Conservation (phyloP, 345 rosid species). For the Clausena lansium region DNA sequence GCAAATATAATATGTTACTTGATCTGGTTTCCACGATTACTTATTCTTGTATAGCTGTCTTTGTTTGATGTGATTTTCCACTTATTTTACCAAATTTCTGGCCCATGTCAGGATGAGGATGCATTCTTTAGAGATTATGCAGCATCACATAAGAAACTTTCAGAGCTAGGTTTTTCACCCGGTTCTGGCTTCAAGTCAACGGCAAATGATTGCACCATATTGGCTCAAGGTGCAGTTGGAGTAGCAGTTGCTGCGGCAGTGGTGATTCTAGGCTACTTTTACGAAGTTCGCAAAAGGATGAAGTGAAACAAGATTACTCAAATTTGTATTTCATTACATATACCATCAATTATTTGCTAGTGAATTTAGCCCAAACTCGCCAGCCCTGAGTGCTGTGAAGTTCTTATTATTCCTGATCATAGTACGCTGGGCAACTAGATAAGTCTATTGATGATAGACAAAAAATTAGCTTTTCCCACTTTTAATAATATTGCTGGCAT, state of each 20-base stretch:
- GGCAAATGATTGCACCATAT: slow-evolving; percentile 46
- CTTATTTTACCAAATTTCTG: not conserved
- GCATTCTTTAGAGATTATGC: slow-evolving; percentile 79
- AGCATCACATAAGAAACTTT: slow-evolving; percentile 80
- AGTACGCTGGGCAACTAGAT: not conserved
- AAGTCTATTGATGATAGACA: not conserved
- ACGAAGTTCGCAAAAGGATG: slow-evolving; percentile 69
- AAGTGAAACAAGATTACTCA: slow-evolving; percentile 34
- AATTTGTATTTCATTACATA: not conserved
- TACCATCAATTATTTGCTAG: not conserved
- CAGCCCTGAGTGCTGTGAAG: not conserved
- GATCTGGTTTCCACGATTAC: not conserved
- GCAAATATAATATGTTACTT: not conserved
- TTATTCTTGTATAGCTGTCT: not conserved
- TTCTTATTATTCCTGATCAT: not conserved
- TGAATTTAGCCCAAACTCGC: not conserved
- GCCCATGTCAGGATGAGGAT: slow-evolving; percentile 70
- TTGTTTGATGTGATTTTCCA: not conserved
- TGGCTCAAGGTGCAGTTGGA: slow-evolving; percentile 84
- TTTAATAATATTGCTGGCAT: not conserved
- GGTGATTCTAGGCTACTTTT: slow-evolving; percentile 72
- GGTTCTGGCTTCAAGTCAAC: slow-evolving; percentile 35
- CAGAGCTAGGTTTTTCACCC: slow-evolving; percentile 76
- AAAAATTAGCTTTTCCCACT: not conserved
- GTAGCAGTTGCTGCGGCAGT: slow-evolving; percentile 81